phyloP scores from a whole-genome alignment of 306 rosid species.

The Morella rubra region DNA sequence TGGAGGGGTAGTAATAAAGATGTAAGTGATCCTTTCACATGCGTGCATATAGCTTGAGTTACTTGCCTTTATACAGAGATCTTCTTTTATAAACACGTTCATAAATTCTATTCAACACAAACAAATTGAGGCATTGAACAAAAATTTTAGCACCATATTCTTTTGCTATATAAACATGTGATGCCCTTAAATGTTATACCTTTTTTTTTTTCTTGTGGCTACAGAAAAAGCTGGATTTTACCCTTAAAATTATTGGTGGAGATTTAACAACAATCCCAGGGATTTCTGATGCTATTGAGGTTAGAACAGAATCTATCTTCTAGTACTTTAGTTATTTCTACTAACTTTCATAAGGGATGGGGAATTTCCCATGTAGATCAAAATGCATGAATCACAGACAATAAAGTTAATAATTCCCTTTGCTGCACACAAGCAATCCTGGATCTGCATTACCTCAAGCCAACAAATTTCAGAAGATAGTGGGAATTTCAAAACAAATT shows the following conservation, averaged over 20 bases:
- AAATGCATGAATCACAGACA: too few species aligned
- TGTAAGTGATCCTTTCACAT: slow-evolving; percentile 15
- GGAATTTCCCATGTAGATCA: slow-evolving; percentile 4
- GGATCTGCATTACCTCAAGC: too few species aligned
- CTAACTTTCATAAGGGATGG: slow-evolving; percentile 4
- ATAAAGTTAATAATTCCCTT: too few species aligned
- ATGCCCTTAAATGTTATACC: background rate
- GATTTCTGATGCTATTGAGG: slow-evolving; percentile 84
- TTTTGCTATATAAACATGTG: background rate
- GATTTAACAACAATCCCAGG: slow-evolving; percentile 84
- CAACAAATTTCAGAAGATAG: too few species aligned
- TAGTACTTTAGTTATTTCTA: slow-evolving; percentile 22
- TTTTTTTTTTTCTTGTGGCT: slow-evolving; percentile 19
- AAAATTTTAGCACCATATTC: background rate
- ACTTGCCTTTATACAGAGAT: slow-evolving; percentile 1
- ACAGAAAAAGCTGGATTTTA: slow-evolving; percentile 92
- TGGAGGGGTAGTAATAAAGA: background rate
- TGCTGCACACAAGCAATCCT: too few species aligned
- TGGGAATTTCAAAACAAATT: too few species aligned
- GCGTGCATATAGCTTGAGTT: slow-evolving; percentile 8
- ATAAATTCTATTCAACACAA: background rate
- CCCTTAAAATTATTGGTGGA: slow-evolving; percentile 78
- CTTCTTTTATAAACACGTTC: slow-evolving; percentile 9
- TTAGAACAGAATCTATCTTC: slow-evolving; percentile 28
- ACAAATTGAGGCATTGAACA: background rate